Evolutionary conservation across 1,139 yeast species (phyloP), one percentile per base, ranked within the genome.

Genomic region (Oligophagozyma castellii): DNA sequence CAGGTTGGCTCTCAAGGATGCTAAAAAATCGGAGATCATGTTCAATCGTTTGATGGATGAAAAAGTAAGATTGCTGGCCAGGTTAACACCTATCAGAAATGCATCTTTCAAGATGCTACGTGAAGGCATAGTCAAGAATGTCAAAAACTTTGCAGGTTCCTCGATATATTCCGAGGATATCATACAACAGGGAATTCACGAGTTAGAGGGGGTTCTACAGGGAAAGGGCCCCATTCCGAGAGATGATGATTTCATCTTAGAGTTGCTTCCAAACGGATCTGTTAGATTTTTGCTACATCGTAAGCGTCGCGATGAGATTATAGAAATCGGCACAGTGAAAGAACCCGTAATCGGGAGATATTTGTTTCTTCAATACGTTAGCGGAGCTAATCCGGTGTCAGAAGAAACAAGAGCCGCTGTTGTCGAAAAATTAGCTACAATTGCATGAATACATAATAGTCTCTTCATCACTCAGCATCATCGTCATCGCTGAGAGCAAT

Each of bases 101-200:
- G 84, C 95, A 2, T 95, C 84, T 51, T 80, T 76, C 53, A 70
- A 70, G 37, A 95, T 84, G 49, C 56, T 84, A 50, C 67, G 77
- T 40, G 95, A 84, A 48, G 95, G 95, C 71, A 71, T 39, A 66
- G 73, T 48, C 69, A 72, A 37, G 52, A 65, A 14, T 48, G 24
- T 29, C 11, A 16, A 24, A 12, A 29, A 18, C 24, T 22, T 24
- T 23, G 28, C 31, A 4, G 29, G 24, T 12, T 24, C 28, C 5
- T 14, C 23, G 11, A 12, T 14, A 7, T 20, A 29, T 8, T 23
- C 26, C n/a, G 23, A 27, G 6, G 22, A 23, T 5, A 22, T 23
- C 7, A 19, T 22, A 5, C 22, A 28, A 3, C 20, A 18, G 5
- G 28, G 29, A 14, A 20, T 24, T 10, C 19, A 25, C 8, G 29